Conservation (phyloP, 331 rosid genomes). For the Malus hybrid region DNA sequence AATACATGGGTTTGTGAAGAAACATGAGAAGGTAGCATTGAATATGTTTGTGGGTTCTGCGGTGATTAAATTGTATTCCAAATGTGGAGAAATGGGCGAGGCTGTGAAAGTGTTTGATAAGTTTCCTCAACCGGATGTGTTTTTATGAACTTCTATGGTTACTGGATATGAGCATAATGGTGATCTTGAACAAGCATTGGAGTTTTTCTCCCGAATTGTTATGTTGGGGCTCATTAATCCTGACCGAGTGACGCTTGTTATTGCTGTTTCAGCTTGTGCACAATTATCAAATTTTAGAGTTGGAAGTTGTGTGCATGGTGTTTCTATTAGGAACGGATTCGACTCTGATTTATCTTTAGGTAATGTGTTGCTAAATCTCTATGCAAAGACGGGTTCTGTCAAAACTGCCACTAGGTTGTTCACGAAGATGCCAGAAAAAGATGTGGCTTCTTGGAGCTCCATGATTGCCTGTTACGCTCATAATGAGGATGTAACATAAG, state of each 20-base stretch:
- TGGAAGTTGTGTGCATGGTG: background rate
- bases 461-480: constrained; percentile 65
- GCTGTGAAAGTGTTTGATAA: background rate
- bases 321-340: background rate
- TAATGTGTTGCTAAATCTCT: background rate
- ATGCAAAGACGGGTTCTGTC: background rate
- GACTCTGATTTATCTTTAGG: background rate
- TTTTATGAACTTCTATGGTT: background rate
- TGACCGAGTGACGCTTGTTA: constrained; percentile 58
- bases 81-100: too few species aligned
- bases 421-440: constrained; percentile 11
- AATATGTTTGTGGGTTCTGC: background rate
- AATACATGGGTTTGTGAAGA: background rate
- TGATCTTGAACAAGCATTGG: constrained; percentile 35
- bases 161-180: constrained; percentile 30
- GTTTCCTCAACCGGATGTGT: background rate
- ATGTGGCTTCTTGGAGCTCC: constrained; percentile 79
- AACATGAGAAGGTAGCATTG: background rate
- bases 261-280: constrained; percentile 64
- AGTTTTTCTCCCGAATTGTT: constrained; percentile 49
- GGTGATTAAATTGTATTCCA: background rate
- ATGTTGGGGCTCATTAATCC: constrained; percentile 15
- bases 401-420: background rate
- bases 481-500: constrained; percentile 43
- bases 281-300: constrained; percentile 32